Base-by-base conservation (phyloP, 768 basidiomycete genomes). In the Suillus lakei region DNA sequence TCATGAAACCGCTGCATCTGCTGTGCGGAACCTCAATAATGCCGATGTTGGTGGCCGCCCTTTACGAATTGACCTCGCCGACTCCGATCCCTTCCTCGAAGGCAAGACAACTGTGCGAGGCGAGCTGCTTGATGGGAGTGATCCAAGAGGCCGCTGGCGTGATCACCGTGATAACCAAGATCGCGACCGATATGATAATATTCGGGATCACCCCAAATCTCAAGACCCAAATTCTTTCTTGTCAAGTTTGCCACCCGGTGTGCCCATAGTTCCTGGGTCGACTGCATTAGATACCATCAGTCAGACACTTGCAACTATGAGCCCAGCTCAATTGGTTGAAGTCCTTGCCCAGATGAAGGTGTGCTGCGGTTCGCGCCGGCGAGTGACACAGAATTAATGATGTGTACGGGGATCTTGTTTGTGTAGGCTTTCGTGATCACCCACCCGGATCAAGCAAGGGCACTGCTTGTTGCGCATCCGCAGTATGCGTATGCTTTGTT, bases 301-400 rank as follows among this genome's bases (percentile, higher is more conserved):
- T 74, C 87, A 91, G 73, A 91, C 90, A 4, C 83, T 99, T 53
- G 96, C 92, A 48, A 88, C 82, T 34, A 92, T 97, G 83, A 86
- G 88, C 62, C 93, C 95, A 0, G 84, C 82, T 44, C 93, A 97
- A 73, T 81, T 97, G 67, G 88, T 96, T 79, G 97, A 99, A 78
- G 91, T 98, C 10, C 81, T 99, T 69, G 92, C 92, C n/a, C 95
- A 98, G 77, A 96, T 97, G 92, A 99, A 99, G 90, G 98, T 96
- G 75, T 73, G 84, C 78, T 60, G 56, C 61, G 66, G 58, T 70
- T 70, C 46, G 62, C 58, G 36, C 59, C 16, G 32, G 46, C 41
- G 56, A 51, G 34, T 64, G 54, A 66, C 13, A 74, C 71, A 55
- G 67, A 66, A 53, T 38, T 44, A 41, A 59, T 63, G 61, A 44